These are phyloP conservation scores for Lasiodiplodia hormozganensis DNA, from an alignment of 2,329 filamentous ascomycete species.

Conservation along the genomic window DNA sequence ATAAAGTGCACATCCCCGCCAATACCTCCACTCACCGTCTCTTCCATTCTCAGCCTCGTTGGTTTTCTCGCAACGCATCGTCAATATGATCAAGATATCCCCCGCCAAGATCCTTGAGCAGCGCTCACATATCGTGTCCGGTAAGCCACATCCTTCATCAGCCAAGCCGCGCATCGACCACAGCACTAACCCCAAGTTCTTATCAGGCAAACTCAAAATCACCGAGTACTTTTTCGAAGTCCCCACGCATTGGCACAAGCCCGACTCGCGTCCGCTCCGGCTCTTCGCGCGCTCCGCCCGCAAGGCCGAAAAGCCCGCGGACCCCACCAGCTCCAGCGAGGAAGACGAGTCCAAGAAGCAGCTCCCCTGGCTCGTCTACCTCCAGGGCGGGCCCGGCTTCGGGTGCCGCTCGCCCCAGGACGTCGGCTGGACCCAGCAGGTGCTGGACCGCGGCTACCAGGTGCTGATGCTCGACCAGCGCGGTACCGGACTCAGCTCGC, in stretches of 20 bases:
- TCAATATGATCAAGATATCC: conserved; percentile 43
- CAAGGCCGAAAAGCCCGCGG: conserved; percentile 69
- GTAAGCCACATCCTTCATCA: conserved; percentile 37
- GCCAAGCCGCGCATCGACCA: background rate
- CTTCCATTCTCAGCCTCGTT: background rate
- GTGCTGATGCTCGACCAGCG: conserved; percentile 86
- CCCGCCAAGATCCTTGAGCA: conserved; percentile 57
- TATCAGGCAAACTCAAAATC: conserved; percentile 72
- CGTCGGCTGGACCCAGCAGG: conserved; percentile 70
- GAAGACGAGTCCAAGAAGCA: conserved; percentile 54
- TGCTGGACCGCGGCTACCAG: conserved; percentile 83
- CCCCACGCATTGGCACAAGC: conserved; percentile 24
- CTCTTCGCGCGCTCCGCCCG: conserved; percentile 80
- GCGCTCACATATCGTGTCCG: conserved; percentile 53
- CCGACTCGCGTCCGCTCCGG: conserved; percentile 55
- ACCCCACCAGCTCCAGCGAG: conserved; percentile 54
- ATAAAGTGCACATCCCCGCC: background rate
- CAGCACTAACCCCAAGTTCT: background rate
- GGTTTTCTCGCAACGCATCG: background rate
- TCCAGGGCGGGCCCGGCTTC: conserved; percentile 87
- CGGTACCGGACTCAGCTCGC: conserved; percentile 84
- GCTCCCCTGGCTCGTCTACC: conserved; percentile 70
- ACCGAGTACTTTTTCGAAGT: conserved; percentile 82
- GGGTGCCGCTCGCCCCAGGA: conserved; percentile 78
- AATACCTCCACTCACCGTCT: background rate